Base-by-base conservation (phyloP, 805 yeast species). In the Ogataea philodendri region DNA sequence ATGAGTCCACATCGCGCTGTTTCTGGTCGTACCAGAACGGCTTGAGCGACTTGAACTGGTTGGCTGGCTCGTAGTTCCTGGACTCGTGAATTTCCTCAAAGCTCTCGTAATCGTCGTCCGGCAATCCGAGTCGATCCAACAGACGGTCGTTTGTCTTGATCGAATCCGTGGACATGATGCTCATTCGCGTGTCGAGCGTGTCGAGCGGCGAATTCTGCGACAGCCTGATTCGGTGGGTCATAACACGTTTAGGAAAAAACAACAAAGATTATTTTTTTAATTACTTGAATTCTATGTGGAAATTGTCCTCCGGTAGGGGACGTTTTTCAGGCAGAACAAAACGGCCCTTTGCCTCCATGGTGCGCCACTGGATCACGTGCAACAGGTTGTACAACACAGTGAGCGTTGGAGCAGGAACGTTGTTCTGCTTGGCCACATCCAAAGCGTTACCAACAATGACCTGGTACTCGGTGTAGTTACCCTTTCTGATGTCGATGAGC, bases 401-500 rank as follows among this genome's bases (percentile, higher is more conserved):
- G 31, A 60, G 38, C 11, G 48, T 49, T 7, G 66, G 65, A n/a
- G 64, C 57, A 6, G 45, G 41, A 22, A 60, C 54, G 16, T 49
- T 51, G 30, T 58, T 54, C 31, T 52, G 48, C 22, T 48, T 44
- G 13, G 62, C 65, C 22, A 54, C 49, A 1, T 49, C 52, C 35
- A 60, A 39, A n/a, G 63, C 64, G 20, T 68, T 70, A 15, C 74
- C 74, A 24, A 70, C 36, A 32, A 70, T 67, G 18, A 61, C 62
- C 32, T 65, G 67, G 39, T 66, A 60, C 50, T 70, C 76, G 35
- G 65, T 59, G 34, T 59, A 61, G 31, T 69, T 62, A 11, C 61
- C 62, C 41, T 69, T 65, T 44, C 67, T 54, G 14, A 60, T 51
- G 42, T 70, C 76, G n/a, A 70, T 65, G 31, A 66, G 51, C 76